Percentiles rank a stretch among this genome's conserved stretches.
phyloP scores from a whole-genome alignment of 2,329 filamentous ascomycete species.

The Metarhizium sp. region DNA sequence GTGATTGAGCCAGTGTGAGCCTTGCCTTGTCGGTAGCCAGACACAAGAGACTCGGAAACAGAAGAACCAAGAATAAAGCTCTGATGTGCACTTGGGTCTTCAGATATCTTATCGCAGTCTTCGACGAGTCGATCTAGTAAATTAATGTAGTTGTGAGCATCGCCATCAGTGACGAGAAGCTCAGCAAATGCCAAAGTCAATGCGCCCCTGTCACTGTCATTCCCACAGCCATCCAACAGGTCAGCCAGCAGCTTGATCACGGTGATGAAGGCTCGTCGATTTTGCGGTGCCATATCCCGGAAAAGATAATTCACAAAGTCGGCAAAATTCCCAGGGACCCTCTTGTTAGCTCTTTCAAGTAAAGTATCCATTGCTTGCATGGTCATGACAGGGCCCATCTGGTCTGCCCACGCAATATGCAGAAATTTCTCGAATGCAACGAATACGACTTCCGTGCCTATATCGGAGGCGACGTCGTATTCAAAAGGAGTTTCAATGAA shows the following conservation, averaged over 20 bases:
- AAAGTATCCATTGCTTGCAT: constrained; percentile 61
- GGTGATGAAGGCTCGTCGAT: constrained; percentile 68
- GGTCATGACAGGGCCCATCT: constrained; percentile 78
- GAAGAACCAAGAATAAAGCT: constrained; percentile 28
- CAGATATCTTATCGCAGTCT: constrained; percentile 83
- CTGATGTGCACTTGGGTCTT: constrained; percentile 42
- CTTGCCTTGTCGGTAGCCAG: constrained; percentile 44
- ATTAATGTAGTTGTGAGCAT: constrained; percentile 76
- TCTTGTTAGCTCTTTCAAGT: constrained; percentile 57
- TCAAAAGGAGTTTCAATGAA: constrained; percentile 77
- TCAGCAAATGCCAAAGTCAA: constrained; percentile 85
- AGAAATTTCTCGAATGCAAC: constrained; percentile 92
- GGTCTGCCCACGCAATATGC: constrained; percentile 76
- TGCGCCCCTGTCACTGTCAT: constrained; percentile 82
- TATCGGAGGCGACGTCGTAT: constrained; percentile 64
- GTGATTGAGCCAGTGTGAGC: constrained; percentile 65
- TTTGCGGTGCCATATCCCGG: constrained; percentile 58
- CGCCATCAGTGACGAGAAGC: constrained; percentile 67
- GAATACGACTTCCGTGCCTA: constrained; percentile 76
- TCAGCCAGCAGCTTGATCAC: constrained; percentile 82
- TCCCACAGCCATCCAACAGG: constrained; percentile 78
- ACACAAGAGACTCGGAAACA: constrained; percentile 50
- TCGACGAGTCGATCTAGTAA: constrained; percentile 82
- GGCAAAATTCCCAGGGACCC: constrained; percentile 63
- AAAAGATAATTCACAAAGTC: constrained; percentile 59